Evolutionary conservation across 2,329 filamentous ascomycete species (phyloP), one percentile per base, ranked within the genome.

Genomic region (Chalara sp.): DNA sequence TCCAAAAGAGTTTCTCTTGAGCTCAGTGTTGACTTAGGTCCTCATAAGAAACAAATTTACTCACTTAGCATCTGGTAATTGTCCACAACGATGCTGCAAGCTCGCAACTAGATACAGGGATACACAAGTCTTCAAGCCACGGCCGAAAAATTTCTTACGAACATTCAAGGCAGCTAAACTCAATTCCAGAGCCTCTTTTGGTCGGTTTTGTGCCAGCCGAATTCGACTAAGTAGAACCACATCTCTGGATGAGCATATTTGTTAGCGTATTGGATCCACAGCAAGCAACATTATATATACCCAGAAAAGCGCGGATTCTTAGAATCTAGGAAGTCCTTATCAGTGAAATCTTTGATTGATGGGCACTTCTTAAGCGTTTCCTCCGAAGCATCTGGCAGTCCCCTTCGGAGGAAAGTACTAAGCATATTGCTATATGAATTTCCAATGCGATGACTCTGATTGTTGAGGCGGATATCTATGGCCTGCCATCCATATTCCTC

Each of bases 351-450:
- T 49, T 65, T 65, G 7, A 70, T 49, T 6, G 59, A 64, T 1
- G 63, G 65, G 45, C 68, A 68, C 43, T 57, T 56, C 42, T 58
- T 59, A 4, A 68, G 59, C 57, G 65, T 65, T 21, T 63, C 58
- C 52, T 70, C 63, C 6, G 68, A 65, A 42, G 68, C 64, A 52
- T 70, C 58, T 6, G 66, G 60, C 35, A 59, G 57, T 5, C 59
- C 60, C 65, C 67, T 66, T 21, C 64, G 57, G 5, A 70, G 59
- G 6, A 68, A 56, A 7, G 67, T 54, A 48, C 67, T 67, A 1
- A 66, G 59, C 63, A 69, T 62, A 51, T 68, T 69, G 55, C 65
- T 68, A 50, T 69, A 70, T 11, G 66, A 68, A 54, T 71, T 69
- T 6, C 65, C 66, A 44, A 69, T 65, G 30, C 65, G 51, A 49